Conservation (phyloP, 2,329 filamentous ascomycete genomes). For the Penicillium hordei region DNA sequence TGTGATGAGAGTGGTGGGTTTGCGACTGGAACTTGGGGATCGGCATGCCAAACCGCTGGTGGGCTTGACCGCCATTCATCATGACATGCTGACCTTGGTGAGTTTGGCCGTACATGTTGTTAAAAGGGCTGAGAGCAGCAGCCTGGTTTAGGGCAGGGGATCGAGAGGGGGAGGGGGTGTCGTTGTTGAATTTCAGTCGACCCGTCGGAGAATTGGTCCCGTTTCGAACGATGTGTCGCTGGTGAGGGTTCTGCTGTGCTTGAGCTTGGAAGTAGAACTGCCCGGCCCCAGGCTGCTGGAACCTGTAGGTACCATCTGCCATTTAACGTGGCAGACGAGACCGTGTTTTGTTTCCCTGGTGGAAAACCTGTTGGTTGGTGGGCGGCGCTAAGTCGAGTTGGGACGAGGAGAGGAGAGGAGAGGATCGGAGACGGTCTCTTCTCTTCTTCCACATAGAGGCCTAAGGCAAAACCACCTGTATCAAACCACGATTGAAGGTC, state of each 20-base stretch:
- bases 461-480: conserved; percentile 35
- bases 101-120: conserved; percentile 49
- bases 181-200: conserved; percentile 47
- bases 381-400: conserved; percentile 25
- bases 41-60: conserved; percentile 52
- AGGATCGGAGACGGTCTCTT: conserved; percentile 45
- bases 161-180: conserved; percentile 50
- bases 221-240: conserved; percentile 47
- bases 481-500: conserved; percentile 20
- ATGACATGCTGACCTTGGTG: conserved; percentile 51
- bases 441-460: conserved; percentile 52
- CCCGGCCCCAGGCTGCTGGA: conserved; percentile 55
- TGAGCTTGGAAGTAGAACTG: conserved; percentile 50
- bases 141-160: conserved; percentile 47
- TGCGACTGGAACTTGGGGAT: conserved; percentile 51
- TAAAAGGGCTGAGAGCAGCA: conserved; percentile 45
- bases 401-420: conserved; percentile 35
- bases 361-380: conserved; percentile 27
- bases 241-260: conserved; percentile 45
- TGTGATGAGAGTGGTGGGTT: conserved; percentile 46
- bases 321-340: conserved; percentile 53
- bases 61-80: conserved; percentile 51
- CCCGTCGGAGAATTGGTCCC: conserved; percentile 48
- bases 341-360: conserved; percentile 39
- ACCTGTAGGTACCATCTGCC: conserved; percentile 57